Evolutionary conservation across 208 protist species (phyloP).

Genomic region (Blechomonas ayalai): DNA sequence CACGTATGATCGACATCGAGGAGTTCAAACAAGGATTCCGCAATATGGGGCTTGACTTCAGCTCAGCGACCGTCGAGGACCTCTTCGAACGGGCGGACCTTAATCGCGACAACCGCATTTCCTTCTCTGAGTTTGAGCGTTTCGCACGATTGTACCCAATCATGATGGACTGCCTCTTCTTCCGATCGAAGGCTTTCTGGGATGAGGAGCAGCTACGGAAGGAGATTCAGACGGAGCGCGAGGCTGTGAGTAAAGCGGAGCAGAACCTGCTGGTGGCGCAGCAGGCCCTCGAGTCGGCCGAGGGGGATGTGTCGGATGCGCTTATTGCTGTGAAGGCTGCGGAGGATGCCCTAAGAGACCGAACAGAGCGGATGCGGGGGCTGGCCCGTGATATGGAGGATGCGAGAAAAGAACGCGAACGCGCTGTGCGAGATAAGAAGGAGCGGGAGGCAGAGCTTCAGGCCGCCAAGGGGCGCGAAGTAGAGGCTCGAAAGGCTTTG

Average conservation of each 20-base stretch:
- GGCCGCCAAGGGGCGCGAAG: constrained; percentile 61
- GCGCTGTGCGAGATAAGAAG: constrained; percentile 66
- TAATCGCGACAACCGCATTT: constrained; percentile 79
- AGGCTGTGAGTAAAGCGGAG: constrained; percentile 63
- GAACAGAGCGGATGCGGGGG: constrained; percentile 74
- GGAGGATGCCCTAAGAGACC: constrained; percentile 71
- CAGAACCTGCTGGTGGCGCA: constrained; percentile 42
- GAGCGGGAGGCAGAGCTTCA: constrained; percentile 72
- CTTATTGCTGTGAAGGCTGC: constrained; percentile 47
- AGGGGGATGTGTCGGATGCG: constrained; percentile 51
- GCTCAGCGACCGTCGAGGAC: constrained; percentile 79
- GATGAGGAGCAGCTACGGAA: constrained; percentile 84
- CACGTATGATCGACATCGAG: constrained; percentile 68
- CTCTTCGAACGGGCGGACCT: constrained; percentile 82
- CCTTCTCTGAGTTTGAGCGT: constrained; percentile 86
- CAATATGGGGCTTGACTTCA: constrained; percentile 79
- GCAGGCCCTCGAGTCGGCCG: constrained; percentile 36
- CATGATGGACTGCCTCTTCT: constrained; percentile 88
- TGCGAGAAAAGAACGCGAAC: constrained; percentile 67
- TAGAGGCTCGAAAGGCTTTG: constrained; percentile 60
- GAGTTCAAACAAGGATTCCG: constrained; percentile 81
- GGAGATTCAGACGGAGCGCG: constrained; percentile 71
- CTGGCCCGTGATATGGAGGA: constrained; percentile 79
- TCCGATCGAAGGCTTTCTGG: constrained; percentile 89
- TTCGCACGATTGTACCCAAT: constrained; percentile 86